Evolutionary conservation across 2,329 filamentous ascomycete species (phyloP).

Genomic region (Trichoderma cornu-damae): DNA sequence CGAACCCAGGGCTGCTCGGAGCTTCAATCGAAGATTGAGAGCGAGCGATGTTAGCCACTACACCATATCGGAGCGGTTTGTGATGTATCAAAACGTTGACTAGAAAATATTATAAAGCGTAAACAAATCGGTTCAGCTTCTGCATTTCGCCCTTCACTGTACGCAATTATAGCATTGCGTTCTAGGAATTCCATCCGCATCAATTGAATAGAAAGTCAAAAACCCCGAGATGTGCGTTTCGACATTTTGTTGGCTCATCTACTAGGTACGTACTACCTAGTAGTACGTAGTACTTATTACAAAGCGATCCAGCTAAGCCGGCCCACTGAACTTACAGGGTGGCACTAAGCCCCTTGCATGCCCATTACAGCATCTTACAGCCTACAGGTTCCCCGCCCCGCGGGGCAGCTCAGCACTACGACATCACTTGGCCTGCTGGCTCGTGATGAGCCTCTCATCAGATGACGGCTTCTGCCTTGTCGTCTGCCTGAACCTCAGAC

Average conservation of each 20-base stretch:
- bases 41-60: slow-evolving; percentile 37
- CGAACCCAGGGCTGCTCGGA: slow-evolving; percentile 35
- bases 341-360: slow-evolving; percentile 8
- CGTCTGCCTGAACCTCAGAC: not conserved
- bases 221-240: no score
- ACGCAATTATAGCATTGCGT: no score
- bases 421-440: slow-evolving; percentile 23
- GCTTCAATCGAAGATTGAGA: slow-evolving; percentile 26
- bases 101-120: not conserved
- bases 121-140: no score
- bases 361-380: not conserved
- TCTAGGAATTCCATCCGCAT: no score
- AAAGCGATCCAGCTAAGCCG: not conserved
- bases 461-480: slow-evolving; percentile 22
- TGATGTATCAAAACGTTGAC: fast-evolving
- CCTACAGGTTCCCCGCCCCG: slow-evolving; percentile 20
- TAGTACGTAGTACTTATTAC: no score
- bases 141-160: no score
- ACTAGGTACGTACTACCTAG: no score
- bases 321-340: not conserved
- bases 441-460: slow-evolving; percentile 25
- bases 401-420: slow-evolving; percentile 23
- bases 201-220: no score
- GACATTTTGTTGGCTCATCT: no score
- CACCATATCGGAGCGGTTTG: slow-evolving; percentile 31